These are phyloP conservation scores for Guadua angustifolia DNA, from an alignment of 176 grass and related monocot species.

Conservation along the genomic window DNA sequence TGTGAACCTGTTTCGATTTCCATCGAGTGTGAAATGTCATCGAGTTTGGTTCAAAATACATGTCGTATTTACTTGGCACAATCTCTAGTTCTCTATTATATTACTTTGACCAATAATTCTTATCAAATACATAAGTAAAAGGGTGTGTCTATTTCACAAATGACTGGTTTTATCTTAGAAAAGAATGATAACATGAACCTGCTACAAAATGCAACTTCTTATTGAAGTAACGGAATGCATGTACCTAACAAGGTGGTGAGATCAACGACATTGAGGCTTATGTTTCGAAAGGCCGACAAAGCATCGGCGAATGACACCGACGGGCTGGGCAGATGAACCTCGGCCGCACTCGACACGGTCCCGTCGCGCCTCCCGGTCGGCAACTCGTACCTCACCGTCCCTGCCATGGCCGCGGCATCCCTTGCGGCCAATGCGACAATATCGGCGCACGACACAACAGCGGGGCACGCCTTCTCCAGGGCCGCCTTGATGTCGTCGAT, in stretches of 20 bases:
- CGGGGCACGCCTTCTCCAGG: background rate
- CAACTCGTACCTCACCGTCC: background rate
- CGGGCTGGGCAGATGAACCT: conserved; percentile 48
- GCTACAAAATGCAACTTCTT: no score
- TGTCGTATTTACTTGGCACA: no score
- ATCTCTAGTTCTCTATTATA: no score
- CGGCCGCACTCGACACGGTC: conserved; percentile 32
- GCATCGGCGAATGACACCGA: conserved; percentile 29
- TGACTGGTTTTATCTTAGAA: no score
- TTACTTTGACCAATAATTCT: no score
- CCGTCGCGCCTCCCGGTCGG: conserved; percentile 58
- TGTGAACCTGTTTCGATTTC: conserved; percentile 41
- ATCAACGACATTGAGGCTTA: conserved; percentile 4
- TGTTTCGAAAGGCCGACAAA: conserved; percentile 1
- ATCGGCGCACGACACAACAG: conserved; percentile 55
- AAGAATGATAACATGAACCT: no score
- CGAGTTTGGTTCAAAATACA: no score
- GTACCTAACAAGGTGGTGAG: conserved; percentile 34
- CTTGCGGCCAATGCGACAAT: conserved; percentile 55
- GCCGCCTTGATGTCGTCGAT: conserved; percentile 9
- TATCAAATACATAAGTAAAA: no score
- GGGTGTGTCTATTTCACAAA: no score
- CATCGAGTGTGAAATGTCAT: background rate
- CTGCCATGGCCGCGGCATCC: conserved; percentile 23
- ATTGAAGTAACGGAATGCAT: background rate